Evolutionary conservation across 257 asterid species (phyloP), one percentile per base, ranked within the genome.

Genomic region (Nicotiana benthamiana): DNA sequence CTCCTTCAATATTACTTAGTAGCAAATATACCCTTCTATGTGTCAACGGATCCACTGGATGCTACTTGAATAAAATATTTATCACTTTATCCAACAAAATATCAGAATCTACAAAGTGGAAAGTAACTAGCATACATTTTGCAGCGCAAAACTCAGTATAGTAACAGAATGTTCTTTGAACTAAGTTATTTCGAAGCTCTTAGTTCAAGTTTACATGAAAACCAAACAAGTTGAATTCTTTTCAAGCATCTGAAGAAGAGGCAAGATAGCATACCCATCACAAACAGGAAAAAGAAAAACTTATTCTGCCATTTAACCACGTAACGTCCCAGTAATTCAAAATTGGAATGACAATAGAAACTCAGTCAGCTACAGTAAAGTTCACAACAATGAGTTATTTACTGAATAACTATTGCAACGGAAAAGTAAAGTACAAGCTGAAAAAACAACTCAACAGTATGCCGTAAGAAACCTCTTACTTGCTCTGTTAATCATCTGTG

Each of bases 401-500:
- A 43, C 34, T 12, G 9, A 70, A 70, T 24, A 70, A 40, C 12
- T 6, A 70, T 22, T 0, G 15, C 36, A 22, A 43, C 24, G 59
- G 59, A 70, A 43, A 70, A 22, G 22, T 43, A 70, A 43, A 70
- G 8, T 22, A 46, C 22, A 22, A 43, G 36, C 95, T 65, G 85
- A 18, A 34, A 43, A 28, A 20, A 63, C 53, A 4, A 36, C 52
- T 10, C 22, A 32, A n/a, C 11, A 13, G 46, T 30, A 24, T 34
- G 22, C 51, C 15, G 24, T 43, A 32, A 66, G 24, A 20, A 26
- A 28, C 75, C 28, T 17, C 96, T 90, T 92, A 94, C 97, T 94
- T 79, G 95, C 94, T 70, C 84, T 91, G 62, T 81, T 90, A 32
- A 94, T 94, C 98, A 94, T 91, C 79, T 91, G 98, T 1, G 98